Evolutionary conservation across 805 yeast species (phyloP), one percentile per base, ranked within the genome.

Genomic region (Maudiozyma saulgeensis): DNA sequence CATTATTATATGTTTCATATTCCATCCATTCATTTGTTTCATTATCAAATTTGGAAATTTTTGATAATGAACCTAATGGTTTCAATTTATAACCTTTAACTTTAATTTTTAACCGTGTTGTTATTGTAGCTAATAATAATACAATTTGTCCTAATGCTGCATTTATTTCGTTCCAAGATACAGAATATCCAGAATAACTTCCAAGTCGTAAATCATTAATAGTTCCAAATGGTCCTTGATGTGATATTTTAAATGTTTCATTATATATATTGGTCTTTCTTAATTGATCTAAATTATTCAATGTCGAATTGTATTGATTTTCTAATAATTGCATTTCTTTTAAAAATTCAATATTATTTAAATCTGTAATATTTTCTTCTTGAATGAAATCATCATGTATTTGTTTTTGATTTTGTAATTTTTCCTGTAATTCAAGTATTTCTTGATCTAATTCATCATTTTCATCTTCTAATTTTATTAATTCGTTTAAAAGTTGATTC

Each of bases 91-190:
- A 90, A 3, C 79, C 78, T 0, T 70, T 68, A 8, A 87, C 61
- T 32, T 73, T 72, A 25, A 87, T 63, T 8, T 77, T 72, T 31
- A 88, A 70, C 42, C 82, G 72, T 12, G 78, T 69, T 1, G 78
- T 66, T 2, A 89, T 73, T 1, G 91, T 86, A 0, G 82, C 74
- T 31, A 90, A 62, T 18, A 91, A 66, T 12, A 88, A 67, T 2
- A 87, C 77, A 2, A 90, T 69, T 56, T 90, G 96, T 0, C 98
- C 98, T 57, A 90, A 68, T 0, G 95, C 96, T 1, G 95, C 93
- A 61, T 89, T 90, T 41, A 88, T 82, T 58, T 90, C 98, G 48
- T 87, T 79, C 95, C 96, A 88, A 1, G 95, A 84, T 0, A 90
- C 86, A 51, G 74, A 77, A 47, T 70, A 66, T 7, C 73, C 76